Percentiles rank a stretch among this genome's conserved stretches.
Evolutionary conservation across 331 rosid species (phyloP).

Genomic region (Malus hybrid): DNA sequence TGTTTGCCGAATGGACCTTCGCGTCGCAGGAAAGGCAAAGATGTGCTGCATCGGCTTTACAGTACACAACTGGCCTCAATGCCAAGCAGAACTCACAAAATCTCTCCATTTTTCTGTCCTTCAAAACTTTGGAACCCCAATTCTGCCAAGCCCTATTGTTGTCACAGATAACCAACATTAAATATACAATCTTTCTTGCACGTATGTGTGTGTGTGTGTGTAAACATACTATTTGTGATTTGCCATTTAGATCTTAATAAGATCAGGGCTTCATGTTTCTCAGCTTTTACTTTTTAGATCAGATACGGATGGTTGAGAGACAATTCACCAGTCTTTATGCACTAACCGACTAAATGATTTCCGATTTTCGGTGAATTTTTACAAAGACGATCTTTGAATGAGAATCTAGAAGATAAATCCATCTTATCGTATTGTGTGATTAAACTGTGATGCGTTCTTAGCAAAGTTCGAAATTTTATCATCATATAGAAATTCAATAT

Average conservation of each 20-base stretch:
- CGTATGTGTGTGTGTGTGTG: fast-evolving
- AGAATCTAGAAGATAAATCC: not conserved
- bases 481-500: not conserved
- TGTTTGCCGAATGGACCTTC: constrained; percentile 77
- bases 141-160: not conserved
- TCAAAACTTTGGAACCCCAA: not conserved
- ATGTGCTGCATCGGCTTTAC: constrained; percentile 78
- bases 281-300: not conserved
- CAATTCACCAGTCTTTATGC: not conserved
- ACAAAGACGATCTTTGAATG: fast-evolving
- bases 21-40: constrained; percentile 90
- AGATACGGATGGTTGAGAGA: not conserved
- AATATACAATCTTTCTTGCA: constrained; percentile 2
- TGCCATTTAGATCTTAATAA: not conserved
- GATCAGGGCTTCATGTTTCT: not conserved
- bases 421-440: no score
- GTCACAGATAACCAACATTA: not conserved
- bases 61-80: constrained; percentile 69
- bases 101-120: constrained; percentile 53
- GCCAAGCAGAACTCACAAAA: constrained; percentile 70
- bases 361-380: not conserved
- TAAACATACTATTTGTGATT: not conserved
- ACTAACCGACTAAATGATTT: not conserved
- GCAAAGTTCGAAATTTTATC: not conserved
- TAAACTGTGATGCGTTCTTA: not conserved